Conservation (phyloP, 2,329 filamentous ascomycete genomes). For the Chaetoscypha palmicola region DNA sequence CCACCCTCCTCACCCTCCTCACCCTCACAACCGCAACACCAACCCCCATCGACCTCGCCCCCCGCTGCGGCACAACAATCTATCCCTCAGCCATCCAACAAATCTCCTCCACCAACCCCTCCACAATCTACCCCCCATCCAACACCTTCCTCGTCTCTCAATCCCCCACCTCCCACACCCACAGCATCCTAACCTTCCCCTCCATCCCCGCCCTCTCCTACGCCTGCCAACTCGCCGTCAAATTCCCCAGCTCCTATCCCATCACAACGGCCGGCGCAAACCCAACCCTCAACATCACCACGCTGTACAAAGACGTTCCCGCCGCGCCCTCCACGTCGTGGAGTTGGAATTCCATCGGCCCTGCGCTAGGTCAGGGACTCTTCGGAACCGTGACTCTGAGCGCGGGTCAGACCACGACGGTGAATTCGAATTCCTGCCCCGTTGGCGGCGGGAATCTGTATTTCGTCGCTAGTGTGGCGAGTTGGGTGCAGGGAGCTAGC, state of each 20-base stretch:
- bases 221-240: constrained; percentile 14
- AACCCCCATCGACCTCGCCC: constrained; percentile 16
- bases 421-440: constrained; percentile 18
- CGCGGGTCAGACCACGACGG: constrained; percentile 4
- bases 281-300: constrained; percentile 14
- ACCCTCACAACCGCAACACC: constrained; percentile 10
- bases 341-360: constrained; percentile 11
- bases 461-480: constrained; percentile 14
- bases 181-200: constrained; percentile 14
- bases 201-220: constrained; percentile 15
- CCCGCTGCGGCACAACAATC: constrained; percentile 16
- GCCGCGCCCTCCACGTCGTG: constrained; percentile 5
- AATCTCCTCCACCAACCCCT: constrained; percentile 12
- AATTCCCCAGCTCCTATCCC: constrained; percentile 11
- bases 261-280: constrained; percentile 8
- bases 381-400: constrained; percentile 14
- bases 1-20: constrained; percentile 10
- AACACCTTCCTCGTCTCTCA: no score
- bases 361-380: constrained; percentile 37
- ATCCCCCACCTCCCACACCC: no score
- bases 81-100: constrained; percentile 15
- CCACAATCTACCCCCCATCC: constrained; percentile 3
- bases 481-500: constrained; percentile 16
- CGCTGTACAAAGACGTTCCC: constrained; percentile 7
- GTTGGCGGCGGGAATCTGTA: constrained; percentile 10